Base-by-base conservation (phyloP, 768 basidiomycete genomes). In the Pisolithus albus region DNA sequence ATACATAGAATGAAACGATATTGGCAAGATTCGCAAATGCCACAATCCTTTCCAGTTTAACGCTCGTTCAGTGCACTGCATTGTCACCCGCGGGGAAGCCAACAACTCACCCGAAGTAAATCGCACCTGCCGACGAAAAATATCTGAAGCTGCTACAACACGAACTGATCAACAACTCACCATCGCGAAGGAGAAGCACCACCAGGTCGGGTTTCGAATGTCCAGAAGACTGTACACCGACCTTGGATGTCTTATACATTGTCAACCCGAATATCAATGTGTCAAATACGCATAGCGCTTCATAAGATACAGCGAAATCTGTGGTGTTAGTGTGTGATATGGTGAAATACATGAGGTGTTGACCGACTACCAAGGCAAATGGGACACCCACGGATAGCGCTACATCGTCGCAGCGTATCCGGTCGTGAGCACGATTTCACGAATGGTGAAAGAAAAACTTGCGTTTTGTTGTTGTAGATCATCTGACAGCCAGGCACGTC, bases 41-140 rank as follows among this genome's bases (percentile, higher is more conserved):
- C 77, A 82, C 81, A 39, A 76, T 69, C 7, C 81, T 81, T 34
- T 34, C 15, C 11, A 34, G 34, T 13, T 34, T 46, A 42, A 51
- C 36, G 26, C 15, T 10, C 24, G 24, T 30, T 36, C 18, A 34
- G 46, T 23, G 49, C 34, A 80, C 19, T 38, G 23, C 40, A 9
- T 9, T 15, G 15, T 48, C 6, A 34, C 18, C 18, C 28, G 18
- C 18, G 28, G 41, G 42, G 38, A 16, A 6, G 30, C 21, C 51
- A 18, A 28, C 24, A 5, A 55, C 78, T 65, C 54, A 81, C 80
- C 71, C 76, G 55, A 78, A 82, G 58, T 81, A 82, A 21, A 82
- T 60, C 2, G 77, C 74, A 49, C 80, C 80, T 80, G 50, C 28
- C 18, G 8, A 3, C 21, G 2, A 18, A 41, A 18, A 47, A 28